Percentiles rank a stretch among this genome's conserved stretches.
Conservation (phyloP, 2,329 filamentous ascomycete genomes). For the Arthrobotrys conoides region DNA sequence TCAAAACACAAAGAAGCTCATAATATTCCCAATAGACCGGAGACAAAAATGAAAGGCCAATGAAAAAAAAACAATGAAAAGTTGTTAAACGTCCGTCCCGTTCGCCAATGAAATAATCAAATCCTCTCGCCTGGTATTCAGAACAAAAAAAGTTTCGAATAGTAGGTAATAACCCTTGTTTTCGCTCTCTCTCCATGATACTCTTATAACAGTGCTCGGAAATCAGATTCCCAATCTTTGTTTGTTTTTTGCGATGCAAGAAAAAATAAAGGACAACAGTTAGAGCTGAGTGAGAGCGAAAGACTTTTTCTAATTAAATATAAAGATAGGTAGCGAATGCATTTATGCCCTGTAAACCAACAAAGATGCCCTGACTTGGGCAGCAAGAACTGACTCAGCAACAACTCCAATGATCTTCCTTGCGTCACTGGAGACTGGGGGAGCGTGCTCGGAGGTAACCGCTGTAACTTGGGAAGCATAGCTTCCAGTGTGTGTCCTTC, state of each 20-base stretch:
- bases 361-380: slow-evolving; percentile 56
- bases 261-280: background rate
- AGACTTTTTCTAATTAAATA: slow-evolving; percentile 20
- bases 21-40: slow-evolving; percentile 14
- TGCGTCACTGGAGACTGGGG: slow-evolving; percentile 67
- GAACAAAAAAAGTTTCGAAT: slow-evolving; percentile 7
- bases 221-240: background rate
- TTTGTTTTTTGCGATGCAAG: background rate
- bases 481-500: slow-evolving; percentile 69
- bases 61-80: slow-evolving; percentile 6
- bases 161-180: background rate
- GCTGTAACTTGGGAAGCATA: slow-evolving; percentile 56
- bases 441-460: slow-evolving; percentile 60
- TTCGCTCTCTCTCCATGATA: no score
- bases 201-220: background rate
- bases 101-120: slow-evolving; percentile 8
- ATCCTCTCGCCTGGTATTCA: background rate
- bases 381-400: slow-evolving; percentile 69
- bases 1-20: slow-evolving; percentile 13
- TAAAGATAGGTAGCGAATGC: background rate
- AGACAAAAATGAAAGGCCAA: background rate
- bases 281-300: slow-evolving; percentile 2
- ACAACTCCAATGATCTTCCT: slow-evolving; percentile 73
- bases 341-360: slow-evolving; percentile 54
- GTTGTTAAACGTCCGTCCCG: background rate